Evolutionary conservation across 495 filamentous ascomycete genomes (phyloP).

Genomic region (Amorphotheca resinae): DNA sequence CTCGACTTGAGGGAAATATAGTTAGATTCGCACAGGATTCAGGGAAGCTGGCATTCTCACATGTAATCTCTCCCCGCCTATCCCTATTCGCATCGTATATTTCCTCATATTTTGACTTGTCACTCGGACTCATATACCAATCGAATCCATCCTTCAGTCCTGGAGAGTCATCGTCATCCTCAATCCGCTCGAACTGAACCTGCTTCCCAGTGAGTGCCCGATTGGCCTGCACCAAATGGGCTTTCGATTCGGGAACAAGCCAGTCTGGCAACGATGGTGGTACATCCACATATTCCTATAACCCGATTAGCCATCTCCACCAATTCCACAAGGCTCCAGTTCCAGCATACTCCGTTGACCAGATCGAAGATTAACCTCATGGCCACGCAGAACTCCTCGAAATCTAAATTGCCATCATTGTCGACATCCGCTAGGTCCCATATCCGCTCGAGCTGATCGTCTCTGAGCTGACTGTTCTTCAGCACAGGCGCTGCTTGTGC

Average conservation of each 20-base stretch:
- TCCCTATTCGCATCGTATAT: constrained; percentile 88
- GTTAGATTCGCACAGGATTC: not conserved
- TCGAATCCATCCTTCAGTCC: constrained; percentile 94
- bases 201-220: constrained; percentile 66
- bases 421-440: constrained; percentile 98
- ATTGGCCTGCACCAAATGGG: constrained; percentile 83
- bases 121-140: constrained; percentile 93
- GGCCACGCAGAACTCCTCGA: constrained; percentile 98
- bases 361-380: constrained; percentile 96
- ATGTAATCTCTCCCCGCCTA: constrained; percentile 71
- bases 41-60: constrained; percentile 26
- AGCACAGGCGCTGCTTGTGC: constrained; percentile 87
- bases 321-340: not conserved
- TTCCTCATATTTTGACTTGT: constrained; percentile 86
- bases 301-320: not conserved
- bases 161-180: constrained; percentile 62
- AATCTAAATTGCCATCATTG: constrained; percentile 90
- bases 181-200: constrained; percentile 66
- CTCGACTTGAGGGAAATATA: constrained; percentile 40
- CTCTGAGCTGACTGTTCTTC: constrained; percentile 84
- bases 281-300: constrained; percentile 76
- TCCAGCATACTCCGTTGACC: constrained; percentile 68
- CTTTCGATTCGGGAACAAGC: constrained; percentile 93
- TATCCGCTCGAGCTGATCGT: constrained; percentile 90
- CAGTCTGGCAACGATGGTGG: constrained; percentile 78